phyloP scores from a whole-genome alignment of 2,329 filamentous ascomycete genomes.

The Talaromyces verruculosus region DNA sequence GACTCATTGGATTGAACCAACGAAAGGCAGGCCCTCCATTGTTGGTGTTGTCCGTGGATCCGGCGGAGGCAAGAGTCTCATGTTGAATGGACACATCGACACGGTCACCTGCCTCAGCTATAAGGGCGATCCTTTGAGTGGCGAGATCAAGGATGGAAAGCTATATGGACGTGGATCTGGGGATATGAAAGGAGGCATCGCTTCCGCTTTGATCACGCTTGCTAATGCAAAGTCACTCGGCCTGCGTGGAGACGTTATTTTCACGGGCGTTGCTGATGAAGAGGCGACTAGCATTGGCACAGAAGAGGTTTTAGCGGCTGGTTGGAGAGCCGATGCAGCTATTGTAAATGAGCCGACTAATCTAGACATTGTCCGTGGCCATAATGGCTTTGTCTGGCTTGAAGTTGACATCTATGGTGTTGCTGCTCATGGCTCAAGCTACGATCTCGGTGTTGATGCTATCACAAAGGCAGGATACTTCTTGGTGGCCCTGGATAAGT shows the following conservation, averaged over 20 bases:
- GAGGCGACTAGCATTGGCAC: conserved; percentile 55
- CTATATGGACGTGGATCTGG: not conserved
- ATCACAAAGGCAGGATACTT: conserved; percentile 45
- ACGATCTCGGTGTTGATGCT: conserved; percentile 51
- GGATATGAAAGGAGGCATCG: conserved; percentile 48
- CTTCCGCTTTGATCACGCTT: conserved; percentile 48
- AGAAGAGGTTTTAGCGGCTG: conserved; percentile 50
- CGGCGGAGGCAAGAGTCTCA: not conserved
- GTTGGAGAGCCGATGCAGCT: conserved; percentile 56
- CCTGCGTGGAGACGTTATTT: conserved; percentile 52
- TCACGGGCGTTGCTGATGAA: conserved; percentile 57
- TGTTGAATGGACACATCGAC: not conserved
- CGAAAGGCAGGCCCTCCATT: not conserved
- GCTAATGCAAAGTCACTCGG: conserved; percentile 33
- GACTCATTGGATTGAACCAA: not conserved
- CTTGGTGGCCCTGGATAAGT: not conserved
- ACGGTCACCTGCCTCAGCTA: not conserved
- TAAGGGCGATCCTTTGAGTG: not conserved
- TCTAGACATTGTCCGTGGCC: conserved; percentile 24
- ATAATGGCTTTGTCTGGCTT: conserved; percentile 52
- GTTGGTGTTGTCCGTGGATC: not conserved
- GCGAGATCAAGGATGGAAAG: not conserved
- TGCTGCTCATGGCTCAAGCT: conserved; percentile 39
- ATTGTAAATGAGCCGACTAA: conserved; percentile 30
- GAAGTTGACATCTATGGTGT: conserved; percentile 38